Evolutionary conservation across 805 yeast genomes (phyloP), one percentile per base, ranked within the genome.

Genomic region (Sugiyamaella lignohabitans): DNA sequence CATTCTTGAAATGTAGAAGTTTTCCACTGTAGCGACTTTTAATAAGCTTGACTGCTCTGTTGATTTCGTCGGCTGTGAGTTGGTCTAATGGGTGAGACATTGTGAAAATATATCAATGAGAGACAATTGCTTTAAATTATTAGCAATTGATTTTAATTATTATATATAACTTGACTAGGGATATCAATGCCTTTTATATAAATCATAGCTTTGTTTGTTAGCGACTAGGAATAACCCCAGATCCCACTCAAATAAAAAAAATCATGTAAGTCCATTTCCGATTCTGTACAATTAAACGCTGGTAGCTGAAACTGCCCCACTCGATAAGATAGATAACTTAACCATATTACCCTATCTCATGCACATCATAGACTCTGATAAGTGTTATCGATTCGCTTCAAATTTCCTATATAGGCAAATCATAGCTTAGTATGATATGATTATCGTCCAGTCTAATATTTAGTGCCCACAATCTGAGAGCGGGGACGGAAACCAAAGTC

Each of bases 391-490:
- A n/a, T 27, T 14, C 32, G 32, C 32, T 27, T 27, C 11, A 27
- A 14, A 27, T 27, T 27, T 8, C 32, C 32, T 27, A 27, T 8
- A 27, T 27, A 27, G 32, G 32, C 14, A 27, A 27, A 27, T n/a
- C n/a, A n/a, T n/a, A n/a, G n/a, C n/a, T n/a, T n/a, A n/a, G n/a
- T n/a, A n/a, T n/a, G 69, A 70, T 40, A 59, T 57, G 36, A 72
- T 52, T 62, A 71, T 66, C 34, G 63, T 62, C 75, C 75, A 71
- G n/a, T n/a, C n/a, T n/a, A n/a, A n/a, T n/a, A n/a, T n/a, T n/a
- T n/a, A n/a, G n/a, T n/a, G n/a, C n/a, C n/a, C n/a, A n/a, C n/a
- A n/a, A n/a, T n/a, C n/a, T n/a, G n/a, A n/a, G n/a, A n/a, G n/a
- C n/a, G n/a, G n/a, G n/a, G n/a, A n/a, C n/a, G n/a, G n/a, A n/a